These are phyloP conservation scores for Trametes cingulata DNA, from an alignment of 768 basidiomycete species.

Conservation along the genomic window DNA sequence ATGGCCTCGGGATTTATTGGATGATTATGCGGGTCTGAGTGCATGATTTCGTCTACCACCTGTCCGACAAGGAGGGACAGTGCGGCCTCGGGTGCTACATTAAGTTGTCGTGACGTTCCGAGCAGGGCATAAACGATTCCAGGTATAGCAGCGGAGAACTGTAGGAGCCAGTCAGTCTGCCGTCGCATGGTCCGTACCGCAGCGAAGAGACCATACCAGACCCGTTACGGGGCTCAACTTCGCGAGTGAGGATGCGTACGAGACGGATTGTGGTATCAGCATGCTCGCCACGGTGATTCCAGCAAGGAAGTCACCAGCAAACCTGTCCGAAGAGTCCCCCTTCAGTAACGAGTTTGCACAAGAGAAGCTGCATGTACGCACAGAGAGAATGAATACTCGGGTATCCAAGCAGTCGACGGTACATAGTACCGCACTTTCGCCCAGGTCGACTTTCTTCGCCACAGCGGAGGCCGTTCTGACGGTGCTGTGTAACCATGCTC, in stretches of 20 bases:
- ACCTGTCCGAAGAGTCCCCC: conserved; percentile 34
- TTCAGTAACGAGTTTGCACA: not conserved
- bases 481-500: not conserved
- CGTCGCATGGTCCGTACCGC: not conserved
- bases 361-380: conserved; percentile 29
- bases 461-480: not conserved
- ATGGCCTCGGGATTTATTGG: conserved; percentile 49
- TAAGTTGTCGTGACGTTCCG: conserved; percentile 80
- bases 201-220: conserved; percentile 52
- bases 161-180: not conserved
- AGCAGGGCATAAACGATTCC: conserved; percentile 89
- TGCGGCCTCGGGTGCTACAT: conserved; percentile 88
- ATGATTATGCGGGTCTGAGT: conserved; percentile 30
- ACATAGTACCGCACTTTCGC: conserved; percentile 71
- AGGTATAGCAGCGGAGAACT: conserved; percentile 87
- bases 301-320: conserved; percentile 75
- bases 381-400: conserved; percentile 69
- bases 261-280: conserved; percentile 86
- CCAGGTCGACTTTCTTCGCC: conserved; percentile 28
- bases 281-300: conserved; percentile 85
- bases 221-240: conserved; percentile 84
- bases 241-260: conserved; percentile 88
- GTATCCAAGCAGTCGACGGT: conserved; percentile 79
- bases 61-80: conserved; percentile 87
- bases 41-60: conserved; percentile 69